These are phyloP conservation scores for Punctularia strigosozonata DNA, from an alignment of 768 basidiomycete species.

Conservation along the genomic window DNA sequence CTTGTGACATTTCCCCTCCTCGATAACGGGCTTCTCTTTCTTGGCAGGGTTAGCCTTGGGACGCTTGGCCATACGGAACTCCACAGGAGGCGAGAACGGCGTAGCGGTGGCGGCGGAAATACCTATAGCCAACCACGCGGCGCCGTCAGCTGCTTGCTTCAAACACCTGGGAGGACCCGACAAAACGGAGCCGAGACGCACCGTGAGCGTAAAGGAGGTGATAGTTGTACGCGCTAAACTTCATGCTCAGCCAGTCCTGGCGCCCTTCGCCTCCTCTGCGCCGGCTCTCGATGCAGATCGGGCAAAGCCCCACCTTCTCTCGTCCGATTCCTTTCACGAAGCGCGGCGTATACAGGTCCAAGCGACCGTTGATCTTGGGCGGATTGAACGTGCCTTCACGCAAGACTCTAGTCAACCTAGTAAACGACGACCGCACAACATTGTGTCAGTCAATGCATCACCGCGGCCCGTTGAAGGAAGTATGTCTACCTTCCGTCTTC, in stretches of 20 bases:
- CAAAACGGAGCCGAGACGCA: slow-evolving; percentile 16
- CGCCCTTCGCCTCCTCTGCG: slow-evolving; percentile 54
- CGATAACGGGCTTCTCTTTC: slow-evolving; percentile 44
- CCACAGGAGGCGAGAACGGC: slow-evolving; percentile 69
- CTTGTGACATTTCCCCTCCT: slow-evolving; percentile 70
- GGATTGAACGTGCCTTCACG: slow-evolving; percentile 43
- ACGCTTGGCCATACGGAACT: slow-evolving; percentile 40
- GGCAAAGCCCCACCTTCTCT: slow-evolving; percentile 67
- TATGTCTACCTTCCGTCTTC: slow-evolving; percentile 26
- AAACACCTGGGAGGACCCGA: no score
- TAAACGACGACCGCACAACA: no score
- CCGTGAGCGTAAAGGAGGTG: slow-evolving; percentile 79
- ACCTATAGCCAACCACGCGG: no score
- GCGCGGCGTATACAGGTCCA: slow-evolving; percentile 72
- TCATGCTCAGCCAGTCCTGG: slow-evolving; percentile 64
- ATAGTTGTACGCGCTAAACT: slow-evolving; percentile 80
- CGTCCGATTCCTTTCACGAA: slow-evolving; percentile 60
- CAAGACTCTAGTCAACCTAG: no score
- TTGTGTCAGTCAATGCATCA: no score
- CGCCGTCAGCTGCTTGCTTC: no score
- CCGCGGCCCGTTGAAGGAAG: no score
- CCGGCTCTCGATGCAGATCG: slow-evolving; percentile 54
- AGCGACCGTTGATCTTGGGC: slow-evolving; percentile 39
- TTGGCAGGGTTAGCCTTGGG: slow-evolving; percentile 38
- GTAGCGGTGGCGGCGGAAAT: slow-evolving; percentile 55